Conservation (phyloP, 1,139 yeast genomes). For the Blastobotrys proliferans region DNA sequence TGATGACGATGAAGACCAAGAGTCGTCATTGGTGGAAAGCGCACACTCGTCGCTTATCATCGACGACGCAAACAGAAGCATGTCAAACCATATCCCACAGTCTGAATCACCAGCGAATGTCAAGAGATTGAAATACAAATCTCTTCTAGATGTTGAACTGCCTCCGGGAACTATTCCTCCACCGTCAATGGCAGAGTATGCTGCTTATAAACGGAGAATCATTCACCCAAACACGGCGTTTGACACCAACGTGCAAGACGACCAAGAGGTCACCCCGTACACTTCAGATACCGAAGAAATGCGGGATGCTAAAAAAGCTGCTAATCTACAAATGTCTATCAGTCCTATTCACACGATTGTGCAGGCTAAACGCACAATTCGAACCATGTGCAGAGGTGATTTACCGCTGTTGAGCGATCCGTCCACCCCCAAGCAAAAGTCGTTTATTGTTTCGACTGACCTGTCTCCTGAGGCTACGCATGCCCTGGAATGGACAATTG, state of each 20-base stretch:
- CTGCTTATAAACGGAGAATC: constrained; percentile 42
- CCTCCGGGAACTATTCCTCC: constrained; percentile 15
- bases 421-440: constrained; percentile 54
- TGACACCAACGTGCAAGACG: constrained; percentile 24
- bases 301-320: constrained; percentile 62
- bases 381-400: constrained; percentile 69
- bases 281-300: constrained; percentile 70
- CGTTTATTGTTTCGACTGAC: constrained; percentile 75
- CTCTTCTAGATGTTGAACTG: constrained; percentile 38
- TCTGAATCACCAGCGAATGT: constrained; percentile 14
- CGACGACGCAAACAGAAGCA: not conserved
- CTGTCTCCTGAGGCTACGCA: constrained; percentile 80
- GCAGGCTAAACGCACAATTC: constrained; percentile 49
- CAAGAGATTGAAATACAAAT: constrained; percentile 30
- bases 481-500: constrained; percentile 88
- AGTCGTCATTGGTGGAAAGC: not conserved
- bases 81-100: constrained; percentile 6
- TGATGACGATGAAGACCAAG: constrained; percentile 15
- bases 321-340: constrained; percentile 53
- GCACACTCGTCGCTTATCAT: not conserved
- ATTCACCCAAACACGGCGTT: constrained; percentile 41
- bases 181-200: constrained; percentile 40
- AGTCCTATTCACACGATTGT: constrained; percentile 59
- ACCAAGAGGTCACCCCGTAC: constrained; percentile 46
- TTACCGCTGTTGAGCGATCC: constrained; percentile 51